Evolutionary conservation across 345 rosid species (phyloP).

Genomic region (Pistacia vera): DNA sequence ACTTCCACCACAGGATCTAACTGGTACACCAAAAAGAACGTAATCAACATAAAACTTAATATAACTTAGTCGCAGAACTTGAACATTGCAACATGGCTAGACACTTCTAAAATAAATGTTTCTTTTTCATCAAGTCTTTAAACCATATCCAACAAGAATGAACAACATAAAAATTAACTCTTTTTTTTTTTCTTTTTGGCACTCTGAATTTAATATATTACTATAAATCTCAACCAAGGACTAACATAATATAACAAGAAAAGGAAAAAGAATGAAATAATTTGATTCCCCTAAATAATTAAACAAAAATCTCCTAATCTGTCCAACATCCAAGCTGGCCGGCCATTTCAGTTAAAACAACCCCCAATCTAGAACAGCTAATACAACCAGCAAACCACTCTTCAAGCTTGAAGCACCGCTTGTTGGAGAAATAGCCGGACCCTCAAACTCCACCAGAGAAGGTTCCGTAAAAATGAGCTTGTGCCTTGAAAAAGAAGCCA

Average conservation of each 20-base stretch:
- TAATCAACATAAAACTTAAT: background rate
- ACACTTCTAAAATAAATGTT: background rate
- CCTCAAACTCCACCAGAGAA: constrained; percentile 56
- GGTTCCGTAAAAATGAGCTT: constrained; percentile 64
- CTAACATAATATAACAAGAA: background rate
- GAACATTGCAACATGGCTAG: background rate
- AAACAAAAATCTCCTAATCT: constrained; percentile 5
- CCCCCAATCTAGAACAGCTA: constrained; percentile 29
- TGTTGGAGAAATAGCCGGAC: constrained; percentile 67
- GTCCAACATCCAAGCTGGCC: background rate
- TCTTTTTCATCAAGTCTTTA: background rate
- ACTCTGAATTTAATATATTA: background rate
- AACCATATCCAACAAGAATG: background rate
- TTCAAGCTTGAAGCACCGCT: constrained; percentile 39
- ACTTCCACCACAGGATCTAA: background rate
- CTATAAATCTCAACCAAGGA: background rate
- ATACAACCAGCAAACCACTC: constrained; percentile 19
- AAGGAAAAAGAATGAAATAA: constrained; percentile 9
- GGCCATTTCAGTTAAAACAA: constrained; percentile 21
- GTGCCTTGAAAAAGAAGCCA: constrained; percentile 35
- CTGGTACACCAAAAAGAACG: no score
- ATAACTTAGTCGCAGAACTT: background rate
- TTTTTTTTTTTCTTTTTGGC: no score
- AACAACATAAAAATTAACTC: background rate
- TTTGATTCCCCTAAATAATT: background rate